phyloP scores from a whole-genome alignment of 176 grass and related monocot genomes.

The Oryza rufipogon region DNA sequence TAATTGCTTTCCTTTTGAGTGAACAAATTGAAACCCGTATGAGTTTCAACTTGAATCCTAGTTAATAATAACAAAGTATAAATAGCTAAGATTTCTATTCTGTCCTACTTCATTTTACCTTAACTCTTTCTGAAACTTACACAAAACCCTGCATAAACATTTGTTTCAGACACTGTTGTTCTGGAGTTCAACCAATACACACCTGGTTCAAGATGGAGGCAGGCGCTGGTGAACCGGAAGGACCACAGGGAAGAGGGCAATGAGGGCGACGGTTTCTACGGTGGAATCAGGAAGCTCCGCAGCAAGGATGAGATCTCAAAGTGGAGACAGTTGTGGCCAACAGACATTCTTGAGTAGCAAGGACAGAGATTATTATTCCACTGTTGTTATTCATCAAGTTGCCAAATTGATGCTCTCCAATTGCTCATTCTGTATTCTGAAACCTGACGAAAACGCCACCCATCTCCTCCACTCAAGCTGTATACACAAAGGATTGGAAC shows the following conservation, averaged over 20 bases:
- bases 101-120: background rate
- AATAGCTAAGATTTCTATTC: background rate
- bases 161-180: constrained; percentile 59
- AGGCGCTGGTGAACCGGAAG: constrained; percentile 61
- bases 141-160: background rate
- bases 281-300: constrained; percentile 76
- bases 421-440: constrained; percentile 30
- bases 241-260: constrained; percentile 85
- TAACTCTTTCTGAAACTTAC: background rate
- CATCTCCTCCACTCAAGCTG: constrained; percentile 22
- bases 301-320: constrained; percentile 75
- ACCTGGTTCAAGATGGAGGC: constrained; percentile 88
- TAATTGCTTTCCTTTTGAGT: background rate
- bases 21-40: constrained; percentile 2
- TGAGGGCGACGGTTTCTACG: constrained; percentile 87
- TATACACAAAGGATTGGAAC: constrained; percentile 41
- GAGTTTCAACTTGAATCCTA: background rate
- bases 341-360: constrained; percentile 72
- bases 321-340: constrained; percentile 85
- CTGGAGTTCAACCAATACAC: constrained; percentile 96
- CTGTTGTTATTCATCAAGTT: constrained; percentile 14
- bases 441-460: background rate
- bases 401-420: constrained; percentile 20
- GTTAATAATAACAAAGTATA: background rate
- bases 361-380: background rate